Evolutionary conservation across 805 yeast genomes (phyloP), one percentile per base, ranked within the genome.

Genomic region (Saturnispora dispora): DNA sequence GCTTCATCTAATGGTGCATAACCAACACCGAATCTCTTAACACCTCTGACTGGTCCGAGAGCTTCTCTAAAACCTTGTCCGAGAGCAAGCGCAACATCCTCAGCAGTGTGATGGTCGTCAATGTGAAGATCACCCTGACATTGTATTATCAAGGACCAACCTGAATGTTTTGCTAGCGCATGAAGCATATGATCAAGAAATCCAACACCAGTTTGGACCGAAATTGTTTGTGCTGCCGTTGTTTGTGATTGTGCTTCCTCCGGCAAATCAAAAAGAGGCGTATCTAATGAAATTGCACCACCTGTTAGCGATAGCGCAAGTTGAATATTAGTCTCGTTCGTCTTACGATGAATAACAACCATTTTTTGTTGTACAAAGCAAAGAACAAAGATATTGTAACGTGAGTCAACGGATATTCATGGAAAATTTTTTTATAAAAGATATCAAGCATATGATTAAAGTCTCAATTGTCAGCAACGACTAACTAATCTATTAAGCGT

Each of bases 1-100:
- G 99, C 97, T 71, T 93, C 99, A 66, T 93, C 99, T 52, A 93
- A 74, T 2, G 99, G 99, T 7, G 97, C 98, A 72, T 82, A 91
- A 1, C 91, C 99, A 42, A 77, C 63, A 15, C 99, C 99, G 63
- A 91, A 93, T 59, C 99, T 77, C 67, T 88, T 87, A 52, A 91
- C 89, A 50, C 99, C 99, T 59, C 79, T 78, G 20, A 91, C 85
- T 30, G 82, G 85, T 22, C 97, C 98, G 54, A 93, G 69, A 1
- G 98, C 98, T 59, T 83, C 71, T 62, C 88, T 85, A 72, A 93
- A 89, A 8, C 96, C 93, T 60, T 74, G 73, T 8, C 99, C 99
- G 33, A 93, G 71, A 1, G 96, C 89, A 59, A 93, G 88, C 44
- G 91, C 97, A 56, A 88, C 88, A 69, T 93, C 99, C 68, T 93